These are phyloP conservation scores for Solanum hybrid DNA, from an alignment of 305 asterid species.

Conservation along the genomic window DNA sequence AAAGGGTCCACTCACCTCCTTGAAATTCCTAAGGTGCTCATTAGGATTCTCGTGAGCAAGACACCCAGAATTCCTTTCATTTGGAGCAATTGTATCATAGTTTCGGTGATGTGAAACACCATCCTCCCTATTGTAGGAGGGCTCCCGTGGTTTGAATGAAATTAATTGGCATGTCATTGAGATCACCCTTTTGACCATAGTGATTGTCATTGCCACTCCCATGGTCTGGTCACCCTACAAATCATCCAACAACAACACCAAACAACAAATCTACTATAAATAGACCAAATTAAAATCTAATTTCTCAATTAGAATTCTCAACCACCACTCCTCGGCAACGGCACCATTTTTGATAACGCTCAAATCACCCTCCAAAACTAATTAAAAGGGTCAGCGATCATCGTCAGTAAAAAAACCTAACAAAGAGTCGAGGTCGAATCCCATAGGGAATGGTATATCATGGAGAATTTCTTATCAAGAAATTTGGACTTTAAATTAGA, in stretches of 20 bases:
- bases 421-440: no score
- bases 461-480: no score
- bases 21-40: background rate
- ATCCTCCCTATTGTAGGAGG: background rate
- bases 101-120: background rate
- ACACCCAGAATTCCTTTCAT: background rate
- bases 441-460: no score
- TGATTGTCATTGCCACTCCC: background rate
- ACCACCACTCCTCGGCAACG: background rate
- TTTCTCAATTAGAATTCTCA: background rate
- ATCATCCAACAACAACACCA: background rate
- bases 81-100: background rate
- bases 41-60: background rate
- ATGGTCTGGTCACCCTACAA: background rate
- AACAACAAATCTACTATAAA: background rate
- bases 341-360: background rate
- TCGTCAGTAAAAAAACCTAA: no score
- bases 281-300: background rate
- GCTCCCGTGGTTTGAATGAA: background rate
- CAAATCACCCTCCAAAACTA: background rate
- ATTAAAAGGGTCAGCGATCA: no score
- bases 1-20: background rate
- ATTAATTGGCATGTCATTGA: background rate
- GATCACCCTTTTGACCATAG: background rate
- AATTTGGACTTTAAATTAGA: no score